Evolutionary conservation across 768 basidiomycete species (phyloP).

Genomic region (Kwoniella sp.): DNA sequence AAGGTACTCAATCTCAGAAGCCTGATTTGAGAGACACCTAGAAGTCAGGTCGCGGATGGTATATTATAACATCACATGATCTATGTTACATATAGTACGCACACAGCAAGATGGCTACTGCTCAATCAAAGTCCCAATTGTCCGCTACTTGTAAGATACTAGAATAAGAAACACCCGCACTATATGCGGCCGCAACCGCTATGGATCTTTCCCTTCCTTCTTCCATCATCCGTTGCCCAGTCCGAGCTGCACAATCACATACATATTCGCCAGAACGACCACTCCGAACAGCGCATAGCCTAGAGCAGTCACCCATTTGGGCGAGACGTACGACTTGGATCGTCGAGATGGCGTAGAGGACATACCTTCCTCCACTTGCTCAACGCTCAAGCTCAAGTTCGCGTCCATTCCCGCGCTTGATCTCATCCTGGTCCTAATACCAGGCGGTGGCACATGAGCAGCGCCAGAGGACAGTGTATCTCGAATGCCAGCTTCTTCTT

Average conservation of each 20-base stretch:
- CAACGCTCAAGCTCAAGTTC: background rate
- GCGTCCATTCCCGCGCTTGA: background rate
- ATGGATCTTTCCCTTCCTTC: too few species aligned
- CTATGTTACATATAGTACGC: too few species aligned
- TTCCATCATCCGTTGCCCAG: constrained; percentile 53
- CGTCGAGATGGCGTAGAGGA: constrained; percentile 4
- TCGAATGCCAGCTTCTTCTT: background rate
- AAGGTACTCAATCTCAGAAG: too few species aligned
- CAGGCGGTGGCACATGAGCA: background rate
- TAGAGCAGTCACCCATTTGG: constrained; percentile 58
- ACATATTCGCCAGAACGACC: constrained; percentile 71
- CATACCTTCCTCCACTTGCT: constrained; percentile 11
- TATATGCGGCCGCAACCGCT: too few species aligned
- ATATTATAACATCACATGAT: too few species aligned
- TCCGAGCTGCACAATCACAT: constrained; percentile 69
- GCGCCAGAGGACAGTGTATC: background rate
- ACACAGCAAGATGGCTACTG: too few species aligned
- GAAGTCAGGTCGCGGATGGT: too few species aligned
- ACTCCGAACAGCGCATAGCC: constrained; percentile 69
- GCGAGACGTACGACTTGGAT: constrained; percentile 53
- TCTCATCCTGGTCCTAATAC: background rate
- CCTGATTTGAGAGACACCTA: too few species aligned
- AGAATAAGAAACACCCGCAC: too few species aligned
- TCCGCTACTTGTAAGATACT: too few species aligned
- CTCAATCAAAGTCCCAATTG: too few species aligned